Percentiles rank a stretch among this genome's conserved stretches.
Conservation (phyloP, 2,329 filamentous ascomycete genomes). For the Cytospora leucostoma region DNA sequence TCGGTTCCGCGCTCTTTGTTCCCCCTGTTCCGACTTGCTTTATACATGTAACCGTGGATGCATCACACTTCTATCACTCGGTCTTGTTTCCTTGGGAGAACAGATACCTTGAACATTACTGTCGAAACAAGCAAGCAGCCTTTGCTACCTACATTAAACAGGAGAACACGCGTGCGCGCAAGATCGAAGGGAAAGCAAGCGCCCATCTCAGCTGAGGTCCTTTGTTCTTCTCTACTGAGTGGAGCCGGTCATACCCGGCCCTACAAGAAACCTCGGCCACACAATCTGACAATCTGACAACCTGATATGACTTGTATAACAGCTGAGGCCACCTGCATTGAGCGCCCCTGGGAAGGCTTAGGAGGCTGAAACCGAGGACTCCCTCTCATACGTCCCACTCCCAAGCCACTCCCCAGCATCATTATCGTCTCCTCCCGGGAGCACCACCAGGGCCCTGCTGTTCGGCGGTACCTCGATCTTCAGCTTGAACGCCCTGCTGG, state of each 20-base stretch:
- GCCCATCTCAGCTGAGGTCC: not conserved
- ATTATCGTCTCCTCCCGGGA: conserved; percentile 21
- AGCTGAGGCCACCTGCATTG: not conserved
- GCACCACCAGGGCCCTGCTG: conserved; percentile 19
- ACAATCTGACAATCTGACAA: not conserved
- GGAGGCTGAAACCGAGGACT: not conserved
- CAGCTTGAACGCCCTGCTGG: conserved; percentile 8
- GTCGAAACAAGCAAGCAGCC: too few relatives aligned
- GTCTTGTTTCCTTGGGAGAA: too few relatives aligned
- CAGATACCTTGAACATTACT: too few relatives aligned
- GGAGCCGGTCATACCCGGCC: not conserved
- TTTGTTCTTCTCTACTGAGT: not conserved
- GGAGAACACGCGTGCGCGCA: too few relatives aligned
- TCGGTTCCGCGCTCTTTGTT: conserved; percentile 1
- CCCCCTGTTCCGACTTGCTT: not conserved
- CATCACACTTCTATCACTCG: too few relatives aligned
- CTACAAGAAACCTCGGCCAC: not conserved
- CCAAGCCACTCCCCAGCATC: conserved; percentile 22
- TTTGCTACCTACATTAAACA: too few relatives aligned
- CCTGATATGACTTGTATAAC: not conserved
- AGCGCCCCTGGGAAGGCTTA: not conserved
- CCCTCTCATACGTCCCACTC: conserved; percentile 17
- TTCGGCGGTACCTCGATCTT: conserved; percentile 23
- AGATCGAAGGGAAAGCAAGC: not conserved
- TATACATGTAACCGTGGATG: not conserved